Evolutionary conservation across 441 rosid species (phyloP), one percentile per base, ranked within the genome.

Genomic region (Corymbia citriodora): DNA sequence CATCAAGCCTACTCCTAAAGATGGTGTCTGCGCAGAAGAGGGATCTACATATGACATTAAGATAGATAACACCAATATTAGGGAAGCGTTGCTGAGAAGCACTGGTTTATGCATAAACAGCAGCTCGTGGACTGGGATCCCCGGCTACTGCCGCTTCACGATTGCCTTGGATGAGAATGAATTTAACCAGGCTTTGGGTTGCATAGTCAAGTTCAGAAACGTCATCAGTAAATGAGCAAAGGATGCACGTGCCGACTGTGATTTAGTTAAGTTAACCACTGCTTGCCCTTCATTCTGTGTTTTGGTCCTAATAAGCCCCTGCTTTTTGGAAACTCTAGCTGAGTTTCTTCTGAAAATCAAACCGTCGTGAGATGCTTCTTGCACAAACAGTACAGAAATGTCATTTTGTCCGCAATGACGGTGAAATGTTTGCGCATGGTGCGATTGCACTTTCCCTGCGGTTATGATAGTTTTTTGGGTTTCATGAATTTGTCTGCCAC

Each of bases 51-150:
- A 88, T 16, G 94, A 95, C 91, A 90, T 95, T 45, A 93, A 94
- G 95, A 93, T 96, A 4, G 91, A 93, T 27, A 95, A 96, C 92
- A 92, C 95, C 27, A 96, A 94, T 72, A 94, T 97, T 91, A 96
- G 99, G 91, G 99, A 95, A 70, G 96, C 95, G 89, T 92, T 98
- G 82, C 94, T 94, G 87, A 94, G 90, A 87, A 93, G 96, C 36
- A 96, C 98, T 0, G 99, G 99, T 48, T 93, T 98, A 89, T 98
- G 99, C 88, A 95, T 98, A 91, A 98, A 97, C 93, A 93, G 99
- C 33, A 94, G 98, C 82, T 90, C 92, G 3, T 97, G 99, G 99
- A 96, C 97, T 0, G 99, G 99, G 89, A 94, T 97, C 40, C 97
- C 97, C 3, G 97, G 98, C 87, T 98, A 96, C 92, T 97, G 99